These are phyloP conservation scores for Telopea speciosissima DNA, from an alignment of 177 flowering plant genomes.

Conservation along the genomic window DNA sequence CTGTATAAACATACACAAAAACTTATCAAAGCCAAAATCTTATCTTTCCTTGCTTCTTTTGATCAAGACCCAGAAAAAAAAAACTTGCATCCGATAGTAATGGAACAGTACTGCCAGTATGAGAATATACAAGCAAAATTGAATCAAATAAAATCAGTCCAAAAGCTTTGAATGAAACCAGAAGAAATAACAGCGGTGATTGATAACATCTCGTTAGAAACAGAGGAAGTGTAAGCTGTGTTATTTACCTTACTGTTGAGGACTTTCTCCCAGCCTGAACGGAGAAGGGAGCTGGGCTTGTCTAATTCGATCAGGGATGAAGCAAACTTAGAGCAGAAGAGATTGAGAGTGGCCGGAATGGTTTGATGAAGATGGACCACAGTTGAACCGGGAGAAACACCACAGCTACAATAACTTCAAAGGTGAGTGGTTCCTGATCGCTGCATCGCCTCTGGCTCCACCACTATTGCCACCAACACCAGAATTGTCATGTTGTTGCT, in stretches of 20 bases:
- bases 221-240: not conserved
- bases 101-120: slow-evolving; percentile 8
- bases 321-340: slow-evolving; percentile 7
- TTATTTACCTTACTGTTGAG: slow-evolving; percentile 16
- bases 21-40: not conserved
- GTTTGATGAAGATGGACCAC: not conserved
- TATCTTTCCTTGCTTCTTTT: too few relatives aligned
- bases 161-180: too few relatives aligned
- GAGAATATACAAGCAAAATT: not conserved
- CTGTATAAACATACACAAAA: slow-evolving; percentile 3
- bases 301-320: slow-evolving; percentile 17
- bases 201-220: not conserved
- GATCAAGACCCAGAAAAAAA: too few relatives aligned
- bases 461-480: slow-evolving; percentile 4
- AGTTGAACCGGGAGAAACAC: not conserved
- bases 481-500: slow-evolving; percentile 11
- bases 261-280: slow-evolving; percentile 18
- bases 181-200: too few relatives aligned
- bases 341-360: slow-evolving; percentile 11
- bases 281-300: slow-evolving; percentile 3
- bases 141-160: not conserved
- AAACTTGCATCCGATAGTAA: not conserved
- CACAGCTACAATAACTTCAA: not conserved
- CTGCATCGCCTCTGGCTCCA: not conserved
- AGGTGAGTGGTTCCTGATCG: not conserved